phyloP scores from a whole-genome alignment of 176 grass and related monocot species.

The Pharus latifolius region DNA sequence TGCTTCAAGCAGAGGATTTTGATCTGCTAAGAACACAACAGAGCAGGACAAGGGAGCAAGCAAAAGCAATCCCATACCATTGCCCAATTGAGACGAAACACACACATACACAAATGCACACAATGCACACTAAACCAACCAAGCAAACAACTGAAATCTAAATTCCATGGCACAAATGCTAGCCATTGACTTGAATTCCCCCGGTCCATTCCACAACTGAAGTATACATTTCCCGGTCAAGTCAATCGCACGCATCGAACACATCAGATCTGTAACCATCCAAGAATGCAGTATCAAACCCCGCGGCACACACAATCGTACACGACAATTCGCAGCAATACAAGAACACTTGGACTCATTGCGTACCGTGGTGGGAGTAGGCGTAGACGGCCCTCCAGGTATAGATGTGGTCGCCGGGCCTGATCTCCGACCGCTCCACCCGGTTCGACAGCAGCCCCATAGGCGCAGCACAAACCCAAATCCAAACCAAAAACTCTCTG shows the following conservation, averaged over 20 bases:
- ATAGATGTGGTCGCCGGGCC: conserved; percentile 91
- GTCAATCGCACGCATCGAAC: neutral
- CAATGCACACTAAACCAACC: neutral
- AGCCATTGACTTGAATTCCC: neutral
- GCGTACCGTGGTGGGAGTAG: conserved; percentile 91
- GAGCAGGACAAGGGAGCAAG: neutral
- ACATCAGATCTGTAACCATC: neutral
- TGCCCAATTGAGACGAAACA: neutral
- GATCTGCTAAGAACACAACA: neutral
- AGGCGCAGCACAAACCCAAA: no score
- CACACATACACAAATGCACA: neutral
- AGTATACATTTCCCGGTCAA: neutral
- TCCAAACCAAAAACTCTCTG: no score
- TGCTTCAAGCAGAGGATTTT: conserved; percentile 4
- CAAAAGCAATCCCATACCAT: neutral
- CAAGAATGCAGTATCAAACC: no score
- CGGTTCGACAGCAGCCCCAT: conserved; percentile 81
- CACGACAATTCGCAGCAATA: neutral
- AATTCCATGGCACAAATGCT: neutral
- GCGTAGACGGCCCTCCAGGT: conserved; percentile 81
- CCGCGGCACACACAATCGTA: neutral
- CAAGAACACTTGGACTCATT: neutral
- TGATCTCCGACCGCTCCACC: conserved; percentile 74
- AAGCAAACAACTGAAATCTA: neutral
- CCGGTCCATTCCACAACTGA: neutral